These are phyloP conservation scores for Myxozyma nipponensis DNA, from an alignment of 805 yeast species.

Conservation along the genomic window DNA sequence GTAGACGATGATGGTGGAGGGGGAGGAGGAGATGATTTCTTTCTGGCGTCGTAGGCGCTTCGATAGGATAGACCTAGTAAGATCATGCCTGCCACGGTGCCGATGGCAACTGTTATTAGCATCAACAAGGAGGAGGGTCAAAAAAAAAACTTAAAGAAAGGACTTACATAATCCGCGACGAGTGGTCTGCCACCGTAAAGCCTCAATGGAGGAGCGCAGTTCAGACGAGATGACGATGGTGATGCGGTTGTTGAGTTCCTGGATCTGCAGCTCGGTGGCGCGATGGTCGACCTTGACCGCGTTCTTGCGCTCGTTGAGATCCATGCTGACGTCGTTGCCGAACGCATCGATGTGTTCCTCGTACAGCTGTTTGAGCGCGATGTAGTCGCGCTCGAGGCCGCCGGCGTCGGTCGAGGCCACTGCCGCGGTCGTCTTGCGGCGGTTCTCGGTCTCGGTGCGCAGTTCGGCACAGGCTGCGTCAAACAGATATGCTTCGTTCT, in stretches of 20 bases:
- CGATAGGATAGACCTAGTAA: slow-evolving; percentile 15
- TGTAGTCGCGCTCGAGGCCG: slow-evolving; percentile 66
- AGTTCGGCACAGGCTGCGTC: slow-evolving; percentile 91
- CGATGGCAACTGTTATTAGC: slow-evolving; percentile 18
- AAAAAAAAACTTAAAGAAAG: background rate
- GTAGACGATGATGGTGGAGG: background rate
- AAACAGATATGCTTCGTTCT: slow-evolving; percentile 81
- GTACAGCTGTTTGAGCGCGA: slow-evolving; percentile 69
- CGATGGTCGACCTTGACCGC: slow-evolving; percentile 76
- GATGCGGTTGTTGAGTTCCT: slow-evolving; percentile 80
- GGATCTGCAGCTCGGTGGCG: slow-evolving; percentile 62
- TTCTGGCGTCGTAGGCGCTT: background rate
- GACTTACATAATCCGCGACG: slow-evolving; percentile 62
- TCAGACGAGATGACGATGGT: slow-evolving; percentile 77
- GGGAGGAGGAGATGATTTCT: background rate
- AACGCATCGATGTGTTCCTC: slow-evolving; percentile 58
- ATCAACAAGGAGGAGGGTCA: background rate
- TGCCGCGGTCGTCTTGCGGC: slow-evolving; percentile 66
- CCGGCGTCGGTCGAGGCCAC: slow-evolving; percentile 64
- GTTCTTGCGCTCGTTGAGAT: slow-evolving; percentile 78
- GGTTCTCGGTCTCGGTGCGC: slow-evolving; percentile 67
- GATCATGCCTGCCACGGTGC: slow-evolving; percentile 20
- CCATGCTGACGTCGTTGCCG: slow-evolving; percentile 76
- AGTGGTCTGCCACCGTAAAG: slow-evolving; percentile 88
- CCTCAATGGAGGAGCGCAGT: slow-evolving; percentile 80